Evolutionary conservation across 139 green algal species (phyloP).

Genomic region (Pseudopediastrum boryanum): DNA sequence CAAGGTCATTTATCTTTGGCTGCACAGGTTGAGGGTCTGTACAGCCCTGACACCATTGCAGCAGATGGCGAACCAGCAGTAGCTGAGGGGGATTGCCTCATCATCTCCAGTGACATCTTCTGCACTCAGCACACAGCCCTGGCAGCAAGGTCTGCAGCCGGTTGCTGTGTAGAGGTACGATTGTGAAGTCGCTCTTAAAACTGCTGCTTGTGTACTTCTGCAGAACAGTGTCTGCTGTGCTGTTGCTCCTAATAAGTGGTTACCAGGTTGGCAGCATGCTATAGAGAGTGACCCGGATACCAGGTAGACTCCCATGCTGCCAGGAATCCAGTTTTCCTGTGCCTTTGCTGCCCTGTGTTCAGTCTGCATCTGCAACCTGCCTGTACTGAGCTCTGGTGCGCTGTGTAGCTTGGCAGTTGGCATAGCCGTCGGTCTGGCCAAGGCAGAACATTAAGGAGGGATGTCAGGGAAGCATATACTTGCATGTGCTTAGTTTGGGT

Average conservation of each 20-base stretch:
- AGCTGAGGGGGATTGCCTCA: slow-evolving; percentile 3
- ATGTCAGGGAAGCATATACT: no score
- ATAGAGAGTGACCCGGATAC: background rate
- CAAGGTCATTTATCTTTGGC: no score
- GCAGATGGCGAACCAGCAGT: background rate
- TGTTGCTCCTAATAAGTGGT: slow-evolving; percentile 3
- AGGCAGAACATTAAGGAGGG: no score
- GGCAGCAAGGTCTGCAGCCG: slow-evolving; percentile 47
- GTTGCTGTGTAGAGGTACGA: slow-evolving; percentile 51
- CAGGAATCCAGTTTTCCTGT: background rate
- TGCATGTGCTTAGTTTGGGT: no score
- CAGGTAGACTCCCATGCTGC: background rate
- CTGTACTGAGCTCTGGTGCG: background rate
- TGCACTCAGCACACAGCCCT: slow-evolving; percentile 33
- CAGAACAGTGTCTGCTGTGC: background rate
- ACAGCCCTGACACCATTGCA: background rate
- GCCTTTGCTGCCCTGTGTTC: slow-evolving; percentile 1
- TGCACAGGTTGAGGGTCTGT: background rate
- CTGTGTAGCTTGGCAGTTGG: background rate
- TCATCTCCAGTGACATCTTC: slow-evolving; percentile 21
- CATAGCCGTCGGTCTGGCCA: no score
- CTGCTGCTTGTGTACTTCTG: background rate
- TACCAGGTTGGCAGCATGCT: no score
- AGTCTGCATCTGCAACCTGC: slow-evolving; percentile 7
- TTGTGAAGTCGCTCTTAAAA: background rate